Evolutionary conservation across 305 asterid genomes (phyloP).

Genomic region (Rubia occidens): DNA sequence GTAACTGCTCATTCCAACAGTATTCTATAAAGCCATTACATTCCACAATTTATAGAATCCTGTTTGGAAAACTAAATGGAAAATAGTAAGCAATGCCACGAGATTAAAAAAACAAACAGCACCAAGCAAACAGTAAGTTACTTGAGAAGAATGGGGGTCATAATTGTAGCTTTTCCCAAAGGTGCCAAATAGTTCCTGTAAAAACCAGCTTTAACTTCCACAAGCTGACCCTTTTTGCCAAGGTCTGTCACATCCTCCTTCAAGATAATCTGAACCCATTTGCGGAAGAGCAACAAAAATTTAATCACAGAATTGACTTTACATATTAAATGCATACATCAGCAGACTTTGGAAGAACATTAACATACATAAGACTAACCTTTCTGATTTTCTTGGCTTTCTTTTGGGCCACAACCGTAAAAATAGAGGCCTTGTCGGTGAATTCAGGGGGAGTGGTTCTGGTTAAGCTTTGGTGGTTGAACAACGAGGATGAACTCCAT

Average conservation of each 20-base stretch:
- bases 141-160: conserved; percentile 70
- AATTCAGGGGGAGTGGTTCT: conserved; percentile 26
- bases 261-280: conserved; percentile 52
- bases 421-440: conserved; percentile 28
- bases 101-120: background rate
- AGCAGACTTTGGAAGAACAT: conserved; percentile 9
- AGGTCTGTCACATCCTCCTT: conserved; percentile 69
- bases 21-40: background rate
- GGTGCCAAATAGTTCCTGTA: conserved; percentile 68
- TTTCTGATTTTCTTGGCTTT: conserved; percentile 69
- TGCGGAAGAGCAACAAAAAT: conserved; percentile 7
- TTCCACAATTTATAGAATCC: background rate
- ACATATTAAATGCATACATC: conserved; percentile 4
- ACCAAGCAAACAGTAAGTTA: conserved; percentile 20
- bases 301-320: background rate
- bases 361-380: conserved; percentile 24
- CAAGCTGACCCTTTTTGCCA: conserved; percentile 81
- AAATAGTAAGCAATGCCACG: background rate
- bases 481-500: conserved; percentile 66
- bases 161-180: conserved; percentile 68
- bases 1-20: background rate
- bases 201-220: conserved; percentile 84
- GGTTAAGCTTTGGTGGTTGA: conserved; percentile 35
- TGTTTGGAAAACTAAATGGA: background rate
- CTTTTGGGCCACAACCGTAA: conserved; percentile 59